Base-by-base conservation (phyloP, 768 basidiomycete genomes). In the Strobilomyces confusus region DNA sequence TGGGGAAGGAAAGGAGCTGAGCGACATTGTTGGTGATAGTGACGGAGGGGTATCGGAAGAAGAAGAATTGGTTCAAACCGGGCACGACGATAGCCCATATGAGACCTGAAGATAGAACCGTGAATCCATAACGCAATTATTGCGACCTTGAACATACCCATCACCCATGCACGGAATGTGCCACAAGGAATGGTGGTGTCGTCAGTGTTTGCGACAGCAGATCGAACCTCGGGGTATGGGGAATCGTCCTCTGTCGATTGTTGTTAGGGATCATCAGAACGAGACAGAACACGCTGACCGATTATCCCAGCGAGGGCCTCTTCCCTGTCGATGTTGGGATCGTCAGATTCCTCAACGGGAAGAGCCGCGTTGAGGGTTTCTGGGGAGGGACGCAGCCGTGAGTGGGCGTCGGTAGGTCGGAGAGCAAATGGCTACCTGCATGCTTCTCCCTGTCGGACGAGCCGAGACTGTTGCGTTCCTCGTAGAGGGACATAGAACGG, bases 181-280 rank as follows among this genome's bases (percentile, higher is more conserved):
- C 76, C 74, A 13, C 75, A 77, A 13, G 85, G 85, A 75, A 88
- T 87, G 36, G 71, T 69, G 2, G 76, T 77, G 61, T 89, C 87
- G 58, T 89, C 87, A 1, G 80, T 83, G 66, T 86, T 87, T 23
- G 84, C 82, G 14, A 89, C 87, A 13, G 88, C 86, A 4, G 86
- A 83, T 46, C 87, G 81, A 22, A 89, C 88, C 69, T 92, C 90
- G 22, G 87, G 87, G 65, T 92, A 92, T 2, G 90, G 90, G 22
- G 87, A 89, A 65, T 91, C 89, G 60, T 92, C 86, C 66, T 79
- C 79, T 74, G 59, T 9, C 22, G 17, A 11, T 3, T 8, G 2
- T 13, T 7, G 34, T 63, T 26, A 58, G 58, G 34, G 53, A 73
- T 71, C 0, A 26, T 36, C 12, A 9, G 30, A 41, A 56, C 23